phyloP scores from a whole-genome alignment of 2,329 filamentous ascomycete species.

The Colletotrichum incanum region DNA sequence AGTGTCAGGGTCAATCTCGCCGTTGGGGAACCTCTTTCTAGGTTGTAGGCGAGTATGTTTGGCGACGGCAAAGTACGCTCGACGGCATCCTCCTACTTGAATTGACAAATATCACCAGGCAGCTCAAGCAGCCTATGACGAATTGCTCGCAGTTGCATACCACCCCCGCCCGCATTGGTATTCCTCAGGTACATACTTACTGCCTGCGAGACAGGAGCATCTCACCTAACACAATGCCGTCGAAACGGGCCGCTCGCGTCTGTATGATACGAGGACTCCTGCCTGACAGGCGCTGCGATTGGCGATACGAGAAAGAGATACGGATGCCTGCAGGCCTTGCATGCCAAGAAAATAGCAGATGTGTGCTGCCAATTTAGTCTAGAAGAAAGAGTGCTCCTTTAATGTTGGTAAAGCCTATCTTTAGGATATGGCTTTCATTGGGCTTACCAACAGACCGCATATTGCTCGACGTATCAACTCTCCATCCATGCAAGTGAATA shows the following conservation, averaged over 20 bases:
- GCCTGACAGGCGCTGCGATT: not conserved
- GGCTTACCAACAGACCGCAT: not conserved
- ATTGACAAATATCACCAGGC: not conserved
- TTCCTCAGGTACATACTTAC: not conserved
- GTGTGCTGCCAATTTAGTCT: not conserved
- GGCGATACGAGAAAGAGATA: slow-evolving; percentile 20
- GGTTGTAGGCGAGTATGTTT: not conserved
- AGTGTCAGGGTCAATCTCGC: not conserved
- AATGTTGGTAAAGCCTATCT: not conserved
- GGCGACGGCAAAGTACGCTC: not conserved
- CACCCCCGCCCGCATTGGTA: not conserved
- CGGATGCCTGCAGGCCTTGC: slow-evolving; percentile 9
- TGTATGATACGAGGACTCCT: slow-evolving; percentile 1
- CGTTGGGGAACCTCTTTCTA: not conserved
- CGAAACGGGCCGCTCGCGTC: slow-evolving; percentile 35
- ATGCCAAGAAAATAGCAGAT: slow-evolving; percentile 17
- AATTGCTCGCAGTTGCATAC: not conserved
- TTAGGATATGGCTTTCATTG: not conserved
- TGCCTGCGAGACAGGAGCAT: slow-evolving; percentile 8
- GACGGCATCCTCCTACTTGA: not conserved
- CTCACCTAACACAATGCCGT: slow-evolving; percentile 21
- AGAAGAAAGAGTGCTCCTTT: not conserved
- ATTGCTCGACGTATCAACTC: not conserved
- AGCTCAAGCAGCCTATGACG: not conserved
- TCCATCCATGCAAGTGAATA: not conserved